Percentiles rank a stretch among this genome's conserved stretches.
phyloP scores from a whole-genome alignment of 2,329 filamentous ascomycete species.

The Aspergillus spinulosporus region DNA sequence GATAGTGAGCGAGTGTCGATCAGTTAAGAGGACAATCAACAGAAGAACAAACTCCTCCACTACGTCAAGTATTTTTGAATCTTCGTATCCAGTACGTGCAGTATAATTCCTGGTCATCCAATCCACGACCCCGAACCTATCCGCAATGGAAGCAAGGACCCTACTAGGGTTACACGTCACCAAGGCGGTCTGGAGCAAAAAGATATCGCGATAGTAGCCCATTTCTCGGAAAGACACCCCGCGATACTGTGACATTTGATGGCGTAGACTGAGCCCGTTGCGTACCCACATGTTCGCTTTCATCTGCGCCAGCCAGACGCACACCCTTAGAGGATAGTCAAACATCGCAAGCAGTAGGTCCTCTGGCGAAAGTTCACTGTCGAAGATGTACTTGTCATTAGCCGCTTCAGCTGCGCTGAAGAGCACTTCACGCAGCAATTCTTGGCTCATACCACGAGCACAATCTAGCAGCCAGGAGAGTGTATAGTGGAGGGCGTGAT shows the following conservation, averaged over 20 bases:
- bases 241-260: conserved; percentile 91
- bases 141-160: conserved; percentile 84
- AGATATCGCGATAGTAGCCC: conserved; percentile 90
- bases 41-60: conserved; percentile 95
- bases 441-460: conserved; percentile 70
- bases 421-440: conserved; percentile 67
- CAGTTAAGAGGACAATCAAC: conserved; percentile 84
- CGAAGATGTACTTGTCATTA: conserved; percentile 57
- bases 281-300: conserved; percentile 98
- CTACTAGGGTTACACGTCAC: conserved; percentile 80
- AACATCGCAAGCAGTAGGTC: conserved; percentile 85
- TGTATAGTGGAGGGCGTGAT: conserved; percentile 94
- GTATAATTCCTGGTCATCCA: conserved; percentile 87
- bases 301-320: conserved; percentile 96
- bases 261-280: conserved; percentile 91
- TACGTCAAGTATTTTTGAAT: conserved; percentile 83
- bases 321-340: conserved; percentile 89
- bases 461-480: conserved; percentile 94
- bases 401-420: conserved; percentile 65
- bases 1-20: conserved; percentile 70
- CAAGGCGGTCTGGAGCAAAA: conserved; percentile 86
- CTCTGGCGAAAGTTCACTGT: conserved; percentile 60
- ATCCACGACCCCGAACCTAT: conserved; percentile 82
- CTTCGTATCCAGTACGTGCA: conserved; percentile 74
- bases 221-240: conserved; percentile 88